Evolutionary conservation across 2,329 filamentous ascomycete species (phyloP).

Genomic region (Colletotrichum nymphaeae): DNA sequence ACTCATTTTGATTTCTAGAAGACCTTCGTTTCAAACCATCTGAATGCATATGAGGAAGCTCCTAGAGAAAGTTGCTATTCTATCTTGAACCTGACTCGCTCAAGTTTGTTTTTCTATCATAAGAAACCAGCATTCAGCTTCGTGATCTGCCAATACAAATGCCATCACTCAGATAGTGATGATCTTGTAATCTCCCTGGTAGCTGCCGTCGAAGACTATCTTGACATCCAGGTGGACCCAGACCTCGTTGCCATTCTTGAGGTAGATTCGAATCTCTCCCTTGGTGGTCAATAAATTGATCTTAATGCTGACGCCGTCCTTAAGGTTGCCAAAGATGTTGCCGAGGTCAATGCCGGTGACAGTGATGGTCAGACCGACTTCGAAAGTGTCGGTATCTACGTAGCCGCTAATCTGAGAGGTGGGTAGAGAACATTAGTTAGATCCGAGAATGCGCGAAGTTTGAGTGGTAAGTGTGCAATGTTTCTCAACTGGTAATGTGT

Average conservation of each 20-base stretch:
- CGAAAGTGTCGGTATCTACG: constrained; percentile 6
- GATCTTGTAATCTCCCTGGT: constrained; percentile 18
- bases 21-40: too few species aligned
- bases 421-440: too few species aligned
- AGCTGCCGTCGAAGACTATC: constrained; percentile 12
- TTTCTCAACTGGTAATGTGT: neutral
- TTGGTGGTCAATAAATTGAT: constrained; percentile 1
- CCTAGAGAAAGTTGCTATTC: too few species aligned
- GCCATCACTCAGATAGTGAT: neutral
- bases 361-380: neutral
- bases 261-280: constrained; percentile 23
- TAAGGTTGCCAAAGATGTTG: constrained; percentile 23
- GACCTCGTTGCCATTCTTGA: constrained; percentile 28
- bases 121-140: neutral
- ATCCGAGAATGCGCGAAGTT: too few species aligned
- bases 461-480: too few species aligned
- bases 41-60: too few species aligned
- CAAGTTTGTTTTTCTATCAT: neutral
- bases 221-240: constrained; percentile 20
- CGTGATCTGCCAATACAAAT: neutral
- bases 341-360: constrained; percentile 17
- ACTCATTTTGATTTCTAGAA: too few species aligned
- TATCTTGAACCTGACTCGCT: too few species aligned
- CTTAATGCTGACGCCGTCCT: constrained; percentile 20
- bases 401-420: neutral